Evolutionary conservation across 495 filamentous ascomycete genomes (phyloP), one percentile per base, ranked within the genome.

Genomic region (Penicillium manginii): DNA sequence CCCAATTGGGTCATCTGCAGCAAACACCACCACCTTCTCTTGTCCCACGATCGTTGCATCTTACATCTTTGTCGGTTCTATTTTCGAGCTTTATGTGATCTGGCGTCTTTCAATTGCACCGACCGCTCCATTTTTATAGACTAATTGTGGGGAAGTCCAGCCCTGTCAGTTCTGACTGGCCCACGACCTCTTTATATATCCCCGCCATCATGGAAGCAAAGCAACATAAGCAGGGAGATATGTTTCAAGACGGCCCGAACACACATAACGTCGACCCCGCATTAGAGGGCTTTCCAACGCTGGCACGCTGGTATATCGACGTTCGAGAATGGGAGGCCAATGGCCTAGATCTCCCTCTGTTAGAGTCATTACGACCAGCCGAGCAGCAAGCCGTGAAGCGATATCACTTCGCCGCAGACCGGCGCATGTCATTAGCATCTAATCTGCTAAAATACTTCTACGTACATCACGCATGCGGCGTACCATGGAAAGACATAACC

Each of bases 361-460:
- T 81, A 15, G 32, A 69, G 26, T 71, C 70, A 9, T 63, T 81
- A 5, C 71, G 69, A 53, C 60, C 60, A 18, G 37, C 61, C 31
- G 74, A 81, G 45, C 75, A 77, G 57, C 59, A 62, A 37, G 57
- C 71, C 15, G 66, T 77, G 52, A 67, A 60, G 42, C 70, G 70
- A 58, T 81, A 59, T 64, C 68, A 77, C 54, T 73, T 75, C 57
- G 55, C 71, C 0, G 59, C 73, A 54, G 78, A 81, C 58, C 70
- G 66, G 43, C 75, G 74, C 65, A 78, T 79, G 77, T 78, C 78
- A 9, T 81, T 96, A 12, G 89, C 79, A 35, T 96, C 91, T 15
- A 82, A 86, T 53, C 82, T 96, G 2, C 76, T 96, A 29, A 97
- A 97, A 77, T 90, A 88, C 66, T 77, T 84, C 52, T 88, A 86